These are phyloP conservation scores for Ceratobasidium papillatum DNA, from an alignment of 1,284 basidiomycete species.

Conservation along the genomic window DNA sequence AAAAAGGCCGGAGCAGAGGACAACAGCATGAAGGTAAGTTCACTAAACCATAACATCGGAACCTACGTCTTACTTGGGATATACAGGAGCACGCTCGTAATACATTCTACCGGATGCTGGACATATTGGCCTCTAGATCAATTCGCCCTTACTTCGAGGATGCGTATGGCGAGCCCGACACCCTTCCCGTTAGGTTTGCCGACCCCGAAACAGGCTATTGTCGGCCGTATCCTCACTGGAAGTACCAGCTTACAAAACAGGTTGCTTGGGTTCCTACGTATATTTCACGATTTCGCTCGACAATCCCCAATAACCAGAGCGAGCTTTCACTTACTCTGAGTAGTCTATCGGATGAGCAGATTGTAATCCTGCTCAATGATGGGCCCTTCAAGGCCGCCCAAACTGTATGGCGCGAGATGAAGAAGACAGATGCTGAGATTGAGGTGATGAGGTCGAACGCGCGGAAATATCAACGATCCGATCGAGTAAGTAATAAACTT, in stretches of 20 bases:
- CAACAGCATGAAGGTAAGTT: slow-evolving; percentile 1
- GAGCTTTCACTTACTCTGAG: neutral
- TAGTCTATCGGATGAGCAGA: slow-evolving; percentile 1
- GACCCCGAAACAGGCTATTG: slow-evolving; percentile 1
- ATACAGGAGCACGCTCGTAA: neutral
- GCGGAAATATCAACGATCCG: neutral
- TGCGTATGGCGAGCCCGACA: slow-evolving; percentile 11
- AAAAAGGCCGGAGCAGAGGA: slow-evolving; percentile 10
- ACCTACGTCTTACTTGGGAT: neutral
- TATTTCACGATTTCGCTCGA: neutral
- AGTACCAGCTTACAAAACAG: neutral
- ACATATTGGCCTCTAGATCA: neutral
- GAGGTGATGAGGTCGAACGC: neutral
- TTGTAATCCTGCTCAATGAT: neutral
- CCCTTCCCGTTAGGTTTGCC: neutral
- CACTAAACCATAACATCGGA: neutral
- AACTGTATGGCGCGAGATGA: neutral
- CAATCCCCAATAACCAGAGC: neutral
- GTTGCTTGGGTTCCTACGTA: slow-evolving; percentile 4
- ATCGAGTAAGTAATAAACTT: neutral
- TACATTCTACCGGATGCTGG: neutral
- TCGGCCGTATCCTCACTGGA: neutral
- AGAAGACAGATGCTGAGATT: neutral
- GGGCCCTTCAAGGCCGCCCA: neutral
- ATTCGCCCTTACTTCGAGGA: neutral